Percentiles rank a stretch among this genome's conserved stretches.
Evolutionary conservation across 2,329 filamentous ascomycete species (phyloP).

Genomic region (Botrytis paeoniae): DNA sequence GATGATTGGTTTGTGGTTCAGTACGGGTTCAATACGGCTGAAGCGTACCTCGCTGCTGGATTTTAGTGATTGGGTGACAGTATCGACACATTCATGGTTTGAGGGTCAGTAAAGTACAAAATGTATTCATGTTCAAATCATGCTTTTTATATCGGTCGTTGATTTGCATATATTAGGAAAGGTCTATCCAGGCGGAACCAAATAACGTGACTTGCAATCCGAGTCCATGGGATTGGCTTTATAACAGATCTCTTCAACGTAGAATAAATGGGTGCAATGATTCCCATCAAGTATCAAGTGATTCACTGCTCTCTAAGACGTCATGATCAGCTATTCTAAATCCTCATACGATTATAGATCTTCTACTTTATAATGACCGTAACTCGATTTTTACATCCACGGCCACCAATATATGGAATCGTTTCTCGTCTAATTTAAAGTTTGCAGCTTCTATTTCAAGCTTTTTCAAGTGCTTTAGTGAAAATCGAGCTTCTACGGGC

Average conservation of each 20-base stretch:
- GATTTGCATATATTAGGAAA: background rate
- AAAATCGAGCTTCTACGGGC: no score
- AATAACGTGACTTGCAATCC: background rate
- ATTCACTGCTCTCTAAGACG: background rate
- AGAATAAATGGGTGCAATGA: background rate
- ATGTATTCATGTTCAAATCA: background rate
- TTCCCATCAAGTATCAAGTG: background rate
- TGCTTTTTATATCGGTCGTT: background rate
- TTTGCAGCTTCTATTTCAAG: no score
- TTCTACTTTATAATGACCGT: background rate
- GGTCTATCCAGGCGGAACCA: background rate
- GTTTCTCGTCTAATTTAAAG: background rate
- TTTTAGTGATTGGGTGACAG: background rate
- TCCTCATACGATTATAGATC: background rate
- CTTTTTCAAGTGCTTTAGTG: no score
- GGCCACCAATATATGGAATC: background rate
- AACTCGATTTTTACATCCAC: background rate
- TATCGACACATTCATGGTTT: background rate
- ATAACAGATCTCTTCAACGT: no score
- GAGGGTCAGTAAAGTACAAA: background rate
- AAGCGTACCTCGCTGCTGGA: background rate
- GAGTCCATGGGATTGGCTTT: background rate
- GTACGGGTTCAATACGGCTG: background rate
- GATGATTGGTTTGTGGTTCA: background rate
- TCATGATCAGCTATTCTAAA: background rate